These are phyloP conservation scores for Alternaria triticina DNA, from an alignment of 2,329 filamentous ascomycete species.

Conservation along the genomic window DNA sequence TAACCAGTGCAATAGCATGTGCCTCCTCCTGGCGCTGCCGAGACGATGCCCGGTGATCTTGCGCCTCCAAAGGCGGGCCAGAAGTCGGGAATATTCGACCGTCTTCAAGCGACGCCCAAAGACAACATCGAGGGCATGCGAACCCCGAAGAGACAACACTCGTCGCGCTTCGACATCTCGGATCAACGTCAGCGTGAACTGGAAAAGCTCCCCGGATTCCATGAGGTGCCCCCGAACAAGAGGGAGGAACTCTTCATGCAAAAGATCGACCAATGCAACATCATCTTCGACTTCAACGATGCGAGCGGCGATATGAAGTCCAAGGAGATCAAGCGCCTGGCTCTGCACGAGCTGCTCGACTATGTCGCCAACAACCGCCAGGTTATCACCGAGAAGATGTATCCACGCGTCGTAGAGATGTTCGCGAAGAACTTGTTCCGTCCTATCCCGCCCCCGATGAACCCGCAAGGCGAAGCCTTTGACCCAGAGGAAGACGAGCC, in stretches of 20 bases:
- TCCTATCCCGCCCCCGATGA: conserved; percentile 95
- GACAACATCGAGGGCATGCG: conserved; percentile 94
- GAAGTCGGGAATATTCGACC: conserved; percentile 88
- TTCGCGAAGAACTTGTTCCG: conserved; percentile 98
- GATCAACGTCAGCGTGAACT: conserved; percentile 87
- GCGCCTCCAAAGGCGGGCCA: conserved; percentile 89
- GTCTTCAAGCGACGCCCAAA: conserved; percentile 91
- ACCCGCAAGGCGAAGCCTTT: conserved; percentile 96
- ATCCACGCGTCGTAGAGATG: conserved; percentile 97
- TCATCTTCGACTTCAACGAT: conserved; percentile 99
- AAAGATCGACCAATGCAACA: conserved; percentile 99
- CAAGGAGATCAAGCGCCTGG: conserved; percentile 98
- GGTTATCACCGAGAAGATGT: conserved; percentile 99
- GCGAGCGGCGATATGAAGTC: conserved; percentile 99
- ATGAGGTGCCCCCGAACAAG: conserved; percentile 93
- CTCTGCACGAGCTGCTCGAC: conserved; percentile 92
- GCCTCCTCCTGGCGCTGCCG: conserved; percentile 88
- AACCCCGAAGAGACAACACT: conserved; percentile 95
- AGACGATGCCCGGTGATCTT: conserved; percentile 98
- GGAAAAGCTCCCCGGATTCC: conserved; percentile 96
- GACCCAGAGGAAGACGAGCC: conserved; percentile 99
- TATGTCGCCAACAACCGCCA: conserved; percentile 99
- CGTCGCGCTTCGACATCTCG: conserved; percentile 96
- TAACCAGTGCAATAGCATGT: conserved; percentile 68
- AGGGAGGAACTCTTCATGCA: conserved; percentile 99